Conservation (phyloP, 805 yeast genomes). For the Candida maltosa region DNA sequence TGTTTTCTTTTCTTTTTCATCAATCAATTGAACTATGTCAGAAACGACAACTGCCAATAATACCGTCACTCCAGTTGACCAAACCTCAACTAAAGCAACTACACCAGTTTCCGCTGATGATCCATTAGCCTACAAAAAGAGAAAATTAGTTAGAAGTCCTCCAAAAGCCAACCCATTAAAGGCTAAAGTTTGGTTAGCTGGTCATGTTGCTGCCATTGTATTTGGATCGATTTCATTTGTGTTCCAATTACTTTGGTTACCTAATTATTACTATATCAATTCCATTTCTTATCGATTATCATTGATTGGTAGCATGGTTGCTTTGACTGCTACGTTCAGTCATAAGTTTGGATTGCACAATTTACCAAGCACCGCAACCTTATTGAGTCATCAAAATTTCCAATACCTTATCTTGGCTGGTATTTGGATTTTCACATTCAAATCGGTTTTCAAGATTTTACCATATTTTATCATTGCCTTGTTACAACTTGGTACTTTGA, state of each 20-base stretch:
- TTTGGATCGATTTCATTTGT: slow-evolving; percentile 41
- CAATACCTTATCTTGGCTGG: slow-evolving; percentile 57
- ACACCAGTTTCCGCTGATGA: slow-evolving; percentile 11
- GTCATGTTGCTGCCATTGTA: slow-evolving; percentile 45
- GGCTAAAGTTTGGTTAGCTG: slow-evolving; percentile 53
- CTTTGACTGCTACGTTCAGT: slow-evolving; percentile 51
- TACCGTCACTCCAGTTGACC: background rate
- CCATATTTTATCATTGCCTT: slow-evolving; percentile 59
- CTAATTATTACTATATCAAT: slow-evolving; percentile 41
- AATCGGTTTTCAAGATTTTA: slow-evolving; percentile 59
- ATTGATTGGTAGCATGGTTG: slow-evolving; percentile 51
- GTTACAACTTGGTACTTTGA: slow-evolving; percentile 48
- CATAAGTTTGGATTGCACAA: slow-evolving; percentile 58
- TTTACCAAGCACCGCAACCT: slow-evolving; percentile 57
- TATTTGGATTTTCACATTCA: slow-evolving; percentile 63
- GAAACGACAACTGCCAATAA: too few species aligned
- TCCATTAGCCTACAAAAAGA: slow-evolving; percentile 13
- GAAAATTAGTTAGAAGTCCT: slow-evolving; percentile 28
- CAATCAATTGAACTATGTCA: too few species aligned
- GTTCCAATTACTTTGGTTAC: slow-evolving; percentile 39
- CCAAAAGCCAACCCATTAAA: slow-evolving; percentile 35
- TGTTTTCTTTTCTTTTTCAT: too few species aligned
- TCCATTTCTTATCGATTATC: slow-evolving; percentile 52
- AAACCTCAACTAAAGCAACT: background rate
- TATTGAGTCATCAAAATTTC: slow-evolving; percentile 73